phyloP scores from a whole-genome alignment of 2,329 filamentous ascomycete genomes.

The Lithohypha guttulata region DNA sequence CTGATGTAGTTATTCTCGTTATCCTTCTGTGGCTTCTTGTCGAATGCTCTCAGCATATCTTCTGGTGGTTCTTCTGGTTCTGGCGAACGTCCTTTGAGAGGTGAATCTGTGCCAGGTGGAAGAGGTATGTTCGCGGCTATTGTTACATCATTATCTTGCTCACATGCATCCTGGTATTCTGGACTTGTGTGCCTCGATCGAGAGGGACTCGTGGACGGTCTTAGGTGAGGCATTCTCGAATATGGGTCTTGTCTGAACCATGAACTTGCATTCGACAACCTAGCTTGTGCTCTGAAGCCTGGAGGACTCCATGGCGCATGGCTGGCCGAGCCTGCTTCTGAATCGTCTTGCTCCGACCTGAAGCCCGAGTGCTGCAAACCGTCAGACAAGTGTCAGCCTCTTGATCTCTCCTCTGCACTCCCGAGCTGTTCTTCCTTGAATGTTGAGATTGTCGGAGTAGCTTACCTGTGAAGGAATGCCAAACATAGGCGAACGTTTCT shows the following conservation, averaged over 20 bases:
- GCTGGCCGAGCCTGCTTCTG: slow-evolving; percentile 29
- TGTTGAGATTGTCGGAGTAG: neutral
- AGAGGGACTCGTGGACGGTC: slow-evolving; percentile 36
- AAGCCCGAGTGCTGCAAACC: slow-evolving; percentile 48
- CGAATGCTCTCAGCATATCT: slow-evolving; percentile 18
- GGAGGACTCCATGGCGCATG: slow-evolving; percentile 54
- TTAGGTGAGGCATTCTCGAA: slow-evolving; percentile 31
- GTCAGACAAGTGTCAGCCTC: slow-evolving; percentile 1
- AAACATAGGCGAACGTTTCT: slow-evolving; percentile 43
- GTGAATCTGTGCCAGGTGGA: slow-evolving; percentile 43
- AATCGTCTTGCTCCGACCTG: slow-evolving; percentile 40
- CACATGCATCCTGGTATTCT: slow-evolving; percentile 47
- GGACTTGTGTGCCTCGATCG: slow-evolving; percentile 49
- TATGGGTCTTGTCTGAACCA: slow-evolving; percentile 45
- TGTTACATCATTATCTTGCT: slow-evolving; percentile 40
- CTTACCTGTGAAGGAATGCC: slow-evolving; percentile 39
- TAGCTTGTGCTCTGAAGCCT: slow-evolving; percentile 37
- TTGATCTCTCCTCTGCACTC: neutral
- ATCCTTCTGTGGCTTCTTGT: slow-evolving; percentile 14
- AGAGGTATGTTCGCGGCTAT: slow-evolving; percentile 48
- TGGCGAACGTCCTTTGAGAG: slow-evolving; percentile 45
- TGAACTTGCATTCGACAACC: slow-evolving; percentile 39
- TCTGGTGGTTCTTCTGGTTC: slow-evolving; percentile 38
- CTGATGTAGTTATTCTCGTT: slow-evolving; percentile 57
- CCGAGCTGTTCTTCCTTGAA: too few relatives aligned